These are phyloP conservation scores for Magnusiomyces magnusii DNA, from an alignment of 1,139 yeast genomes.

Conservation along the genomic window DNA sequence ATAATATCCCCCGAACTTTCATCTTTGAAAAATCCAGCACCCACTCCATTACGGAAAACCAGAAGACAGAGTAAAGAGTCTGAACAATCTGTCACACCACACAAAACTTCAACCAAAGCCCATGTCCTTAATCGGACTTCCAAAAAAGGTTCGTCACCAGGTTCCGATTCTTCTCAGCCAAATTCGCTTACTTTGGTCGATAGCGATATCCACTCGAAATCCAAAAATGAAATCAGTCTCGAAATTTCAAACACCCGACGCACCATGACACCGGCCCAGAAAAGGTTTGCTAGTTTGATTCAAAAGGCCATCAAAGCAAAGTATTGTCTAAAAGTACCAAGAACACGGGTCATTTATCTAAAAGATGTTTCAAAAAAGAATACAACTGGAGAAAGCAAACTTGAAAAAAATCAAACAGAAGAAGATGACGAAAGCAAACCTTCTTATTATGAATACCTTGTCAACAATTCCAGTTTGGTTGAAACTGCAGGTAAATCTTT, in stretches of 20 bases:
- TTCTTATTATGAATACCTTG: not conserved
- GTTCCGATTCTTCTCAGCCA: too few species aligned
- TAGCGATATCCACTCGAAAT: too few species aligned
- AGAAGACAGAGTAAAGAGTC: too few species aligned
- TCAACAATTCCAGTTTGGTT: not conserved
- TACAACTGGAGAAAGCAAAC: not conserved
- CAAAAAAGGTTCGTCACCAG: too few species aligned
- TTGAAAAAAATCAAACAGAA: not conserved
- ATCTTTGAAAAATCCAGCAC: too few species aligned
- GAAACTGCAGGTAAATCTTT: not conserved
- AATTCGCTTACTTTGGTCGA: too few species aligned
- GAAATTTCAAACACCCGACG: not conserved
- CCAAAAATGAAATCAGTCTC: too few species aligned
- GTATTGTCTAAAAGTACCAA: not conserved
- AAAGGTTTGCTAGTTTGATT: not conserved
- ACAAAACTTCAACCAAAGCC: too few species aligned
- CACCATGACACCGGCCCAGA: not conserved
- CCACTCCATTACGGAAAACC: too few species aligned
- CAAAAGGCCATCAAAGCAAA: not conserved
- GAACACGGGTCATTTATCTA: not conserved
- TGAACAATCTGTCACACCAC: too few species aligned
- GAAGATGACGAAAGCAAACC: not conserved
- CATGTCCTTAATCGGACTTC: too few species aligned
- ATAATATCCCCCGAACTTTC: too few species aligned
- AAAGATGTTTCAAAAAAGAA: not conserved